Base-by-base conservation (phyloP, 768 basidiomycete species). In the Boletus insuetus region DNA sequence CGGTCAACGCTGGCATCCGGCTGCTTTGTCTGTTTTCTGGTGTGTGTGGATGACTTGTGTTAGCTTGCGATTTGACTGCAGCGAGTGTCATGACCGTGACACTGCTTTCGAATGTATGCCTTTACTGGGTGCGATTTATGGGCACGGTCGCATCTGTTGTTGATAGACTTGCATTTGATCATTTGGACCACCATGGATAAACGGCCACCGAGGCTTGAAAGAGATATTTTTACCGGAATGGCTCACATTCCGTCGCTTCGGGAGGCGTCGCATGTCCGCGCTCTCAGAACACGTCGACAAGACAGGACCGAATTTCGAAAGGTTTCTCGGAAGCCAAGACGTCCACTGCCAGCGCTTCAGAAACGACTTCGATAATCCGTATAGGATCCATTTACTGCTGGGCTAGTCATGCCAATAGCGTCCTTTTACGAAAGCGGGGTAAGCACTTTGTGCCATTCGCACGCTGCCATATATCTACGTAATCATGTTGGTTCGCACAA, bases 391-490 rank as follows among this genome's bases (percentile, higher is more conserved):
- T 51, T 42, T 19, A 39, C 43, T 40, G n/a, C 52, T 22, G 35
- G 31, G 35, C 47, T 35, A 46, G 24, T 13, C 26, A 42, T 58
- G 44, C 44, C 59, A 16, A 54, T 54, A 55, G 39, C n/a, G 8
- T 5, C 12, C 34, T 24, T 24, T 59, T 53, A 64, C 39, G 62
- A 55, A 49, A 68, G 58, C 24, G 63, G 63, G 66, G 63, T 60
- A 66, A 58, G 66, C 47, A 48, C 57, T 37, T 65, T 60, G 56
- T 22, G 63, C 60, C 38, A 56, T 67, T 66, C 55, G 55, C 41
- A 44, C 50, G 49, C 20, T 42, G 38, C 1, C 16, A n/a, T n/a
- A n/a, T 17, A 16, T 44, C 37, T 34, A 42, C 24, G 39, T 42
- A 20, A 38, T 19, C 11, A 3, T 41, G 49, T 43, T 29, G 34